Conservation (phyloP, 169 alveolate species). For the Cryptosporidium sp. region DNA sequence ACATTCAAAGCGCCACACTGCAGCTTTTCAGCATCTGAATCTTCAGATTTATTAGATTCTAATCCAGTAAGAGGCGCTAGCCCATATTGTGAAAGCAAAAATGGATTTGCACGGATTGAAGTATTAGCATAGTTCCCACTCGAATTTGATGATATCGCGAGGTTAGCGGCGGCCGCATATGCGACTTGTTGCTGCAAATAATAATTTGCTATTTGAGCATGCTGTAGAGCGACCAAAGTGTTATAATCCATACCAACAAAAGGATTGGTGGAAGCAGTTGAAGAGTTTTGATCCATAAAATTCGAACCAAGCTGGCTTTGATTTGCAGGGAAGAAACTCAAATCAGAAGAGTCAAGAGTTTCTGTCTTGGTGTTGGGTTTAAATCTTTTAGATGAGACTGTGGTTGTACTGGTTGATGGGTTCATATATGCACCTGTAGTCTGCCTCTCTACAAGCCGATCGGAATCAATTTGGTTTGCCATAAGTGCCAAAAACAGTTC, state of each 20-base stretch:
- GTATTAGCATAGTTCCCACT: not conserved
- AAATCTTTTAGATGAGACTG: constrained; percentile 60
- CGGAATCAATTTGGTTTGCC: constrained; percentile 64
- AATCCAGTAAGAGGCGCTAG: constrained; percentile 1
- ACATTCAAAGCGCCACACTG: not conserved
- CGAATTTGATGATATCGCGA: constrained; percentile 39
- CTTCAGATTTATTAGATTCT: constrained; percentile 40
- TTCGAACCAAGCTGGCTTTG: constrained; percentile 10
- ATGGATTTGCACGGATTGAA: constrained; percentile 29
- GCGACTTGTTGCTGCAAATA: constrained; percentile 69
- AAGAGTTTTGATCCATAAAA: constrained; percentile 42
- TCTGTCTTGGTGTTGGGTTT: constrained; percentile 60
- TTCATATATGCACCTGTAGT: constrained; percentile 36
- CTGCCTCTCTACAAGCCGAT: constrained; percentile 57
- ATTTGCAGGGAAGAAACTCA: not conserved
- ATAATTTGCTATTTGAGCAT: constrained; percentile 70
- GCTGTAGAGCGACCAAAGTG: constrained; percentile 64
- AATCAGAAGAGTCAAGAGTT: constrained; percentile 67
- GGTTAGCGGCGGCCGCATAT: constrained; percentile 64
- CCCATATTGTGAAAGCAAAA: constrained; percentile 25
- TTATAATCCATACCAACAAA: constrained; percentile 60
- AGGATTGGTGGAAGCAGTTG: constrained; percentile 7
- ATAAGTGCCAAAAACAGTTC: constrained; percentile 36
- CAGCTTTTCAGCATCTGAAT: constrained; percentile 8
- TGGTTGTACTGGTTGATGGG: constrained; percentile 54